A percentile compares a stretch with the other conserved stretches of the same genome.
Conservation (phyloP, 1,284 basidiomycete genomes). For the Leccinum angustisporum region DNA sequence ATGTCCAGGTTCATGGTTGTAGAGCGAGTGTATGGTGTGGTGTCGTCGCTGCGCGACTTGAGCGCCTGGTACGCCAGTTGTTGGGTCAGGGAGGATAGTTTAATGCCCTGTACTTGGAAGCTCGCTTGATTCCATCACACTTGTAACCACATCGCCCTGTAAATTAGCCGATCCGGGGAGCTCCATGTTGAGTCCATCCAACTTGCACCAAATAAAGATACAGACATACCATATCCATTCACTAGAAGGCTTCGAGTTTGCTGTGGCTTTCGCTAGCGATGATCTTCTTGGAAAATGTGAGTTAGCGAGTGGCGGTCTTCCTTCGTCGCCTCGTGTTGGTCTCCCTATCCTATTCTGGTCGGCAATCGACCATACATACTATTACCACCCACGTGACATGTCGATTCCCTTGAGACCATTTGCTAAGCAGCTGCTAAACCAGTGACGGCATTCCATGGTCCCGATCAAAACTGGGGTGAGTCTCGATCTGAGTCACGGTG, state of each 20-base stretch:
- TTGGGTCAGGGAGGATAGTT: too few species aligned
- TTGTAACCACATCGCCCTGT: too few species aligned
- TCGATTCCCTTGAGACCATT: constrained; percentile 22
- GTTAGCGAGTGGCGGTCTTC: constrained; percentile 12
- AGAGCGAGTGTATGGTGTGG: too few species aligned
- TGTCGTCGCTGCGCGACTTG: too few species aligned
- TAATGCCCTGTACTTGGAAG: too few species aligned
- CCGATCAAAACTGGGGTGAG: constrained; percentile 15
- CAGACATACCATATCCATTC: too few species aligned
- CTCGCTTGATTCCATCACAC: too few species aligned
- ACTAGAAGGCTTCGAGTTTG: neutral
- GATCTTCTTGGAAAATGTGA: constrained; percentile 8
- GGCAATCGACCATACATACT: constrained; percentile 16
- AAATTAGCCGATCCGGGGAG: too few species aligned
- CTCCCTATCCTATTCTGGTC: constrained; percentile 13
- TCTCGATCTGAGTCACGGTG: neutral
- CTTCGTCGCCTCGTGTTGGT: constrained; percentile 17
- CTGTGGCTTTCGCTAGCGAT: constrained; percentile 8
- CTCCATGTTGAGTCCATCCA: too few species aligned
- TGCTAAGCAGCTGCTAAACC: constrained; percentile 1
- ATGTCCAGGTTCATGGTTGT: too few species aligned
- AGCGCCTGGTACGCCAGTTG: too few species aligned
- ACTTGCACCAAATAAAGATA: too few species aligned
- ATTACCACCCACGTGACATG: constrained; percentile 17
- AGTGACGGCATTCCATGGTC: constrained; percentile 19